phyloP scores from a whole-genome alignment of 305 asterid species.

The Withania somnifera region DNA sequence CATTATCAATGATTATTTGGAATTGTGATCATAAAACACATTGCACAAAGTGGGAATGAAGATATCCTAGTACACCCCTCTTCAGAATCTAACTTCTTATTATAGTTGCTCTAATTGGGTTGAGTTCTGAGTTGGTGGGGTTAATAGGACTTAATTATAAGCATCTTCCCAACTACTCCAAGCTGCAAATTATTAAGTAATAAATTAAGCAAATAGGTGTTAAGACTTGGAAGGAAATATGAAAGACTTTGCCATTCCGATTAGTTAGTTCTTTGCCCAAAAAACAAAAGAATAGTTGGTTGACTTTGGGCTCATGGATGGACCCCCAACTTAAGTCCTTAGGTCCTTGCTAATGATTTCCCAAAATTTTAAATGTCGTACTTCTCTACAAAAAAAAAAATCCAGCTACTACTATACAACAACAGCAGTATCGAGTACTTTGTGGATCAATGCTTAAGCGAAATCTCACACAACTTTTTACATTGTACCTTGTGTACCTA shows the following conservation, averaged over 20 bases:
- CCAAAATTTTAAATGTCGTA: background rate
- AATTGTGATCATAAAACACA: too few species aligned
- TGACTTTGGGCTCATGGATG: background rate
- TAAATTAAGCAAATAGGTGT: background rate
- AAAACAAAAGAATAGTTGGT: too few species aligned
- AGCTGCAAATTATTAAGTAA: background rate
- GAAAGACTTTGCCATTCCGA: background rate
- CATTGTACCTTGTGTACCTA: background rate
- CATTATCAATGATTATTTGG: too few species aligned
- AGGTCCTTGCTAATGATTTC: background rate
- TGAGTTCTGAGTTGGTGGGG: background rate
- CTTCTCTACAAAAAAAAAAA: background rate
- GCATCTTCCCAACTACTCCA: background rate
- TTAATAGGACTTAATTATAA: background rate
- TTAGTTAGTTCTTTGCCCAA: too few species aligned
- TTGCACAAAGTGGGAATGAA: too few species aligned
- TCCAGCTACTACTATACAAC: background rate
- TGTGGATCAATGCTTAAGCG: background rate
- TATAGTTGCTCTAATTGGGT: background rate
- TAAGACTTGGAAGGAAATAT: background rate
- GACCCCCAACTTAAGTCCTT: background rate
- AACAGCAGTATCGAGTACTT: background rate
- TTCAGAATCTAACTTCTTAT: background rate
- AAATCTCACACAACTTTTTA: too few species aligned
- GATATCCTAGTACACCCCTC: background rate